Evolutionary conservation across 202 grass and related monocot genomes (phyloP), one percentile per base, ranked within the genome.

Genomic region (Musa balbisiana): DNA sequence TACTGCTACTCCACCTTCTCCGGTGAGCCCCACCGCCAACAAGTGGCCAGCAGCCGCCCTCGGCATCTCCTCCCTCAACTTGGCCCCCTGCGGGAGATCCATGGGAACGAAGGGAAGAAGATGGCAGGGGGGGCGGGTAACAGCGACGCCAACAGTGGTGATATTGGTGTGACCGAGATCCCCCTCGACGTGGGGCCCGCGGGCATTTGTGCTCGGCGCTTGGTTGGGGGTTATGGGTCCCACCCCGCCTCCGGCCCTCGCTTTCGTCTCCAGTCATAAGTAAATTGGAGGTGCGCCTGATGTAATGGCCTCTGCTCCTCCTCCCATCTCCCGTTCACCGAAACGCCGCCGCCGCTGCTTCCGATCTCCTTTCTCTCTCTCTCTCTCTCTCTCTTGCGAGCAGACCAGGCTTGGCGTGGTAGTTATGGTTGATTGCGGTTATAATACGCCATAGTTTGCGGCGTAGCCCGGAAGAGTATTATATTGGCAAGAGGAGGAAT

Each of bases 191-290:
- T 70, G 67, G 67, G 67, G 0, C 43, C 67, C 49, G 19, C 67
- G 43, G 33, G 49, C 67, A 49, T 70, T 70, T 52, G 29, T 70
- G 67, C 67, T 70, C 67, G 43, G 33, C 19, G 11, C 67, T 70
- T 12, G 63, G 63, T 65, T 65, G 63, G 63, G 67, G 19, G 17
- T 49, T 49, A 14, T 17, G 15, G 29, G 17, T 2, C 1, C 33
- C 33, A 17, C 43, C 16, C 14, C 2, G 13, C 55, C 15, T 15
- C 67, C 8, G 17, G 33, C 67, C 51, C 67, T 51, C 67, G 33
- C 19, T 70, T 70, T 70, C 67, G 67, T 9, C 43, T 70, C 67
- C 67, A 50, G 43, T 16, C 19, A 49, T 70, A 70, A 51, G 49
- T 70, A 51, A 70, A 49, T 51, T 49, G 21, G 67, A 3, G 19